Conservation (phyloP, 495 filamentous ascomycete genomes). For the Podospora pseudopauciseta region DNA sequence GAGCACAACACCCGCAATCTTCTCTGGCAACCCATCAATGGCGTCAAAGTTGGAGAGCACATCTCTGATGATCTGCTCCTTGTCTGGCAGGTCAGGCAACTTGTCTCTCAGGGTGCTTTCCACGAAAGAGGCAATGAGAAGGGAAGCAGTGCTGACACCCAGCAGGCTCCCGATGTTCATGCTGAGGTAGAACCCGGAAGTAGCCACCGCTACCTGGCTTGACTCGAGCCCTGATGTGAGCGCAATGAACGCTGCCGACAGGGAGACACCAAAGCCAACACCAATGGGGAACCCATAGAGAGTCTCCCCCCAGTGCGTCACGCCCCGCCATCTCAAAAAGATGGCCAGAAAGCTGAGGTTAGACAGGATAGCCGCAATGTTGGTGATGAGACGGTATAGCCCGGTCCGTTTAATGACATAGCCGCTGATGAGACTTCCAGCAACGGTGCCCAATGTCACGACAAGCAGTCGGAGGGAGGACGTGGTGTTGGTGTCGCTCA, state of each 20-base stretch:
- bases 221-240: slow-evolving; percentile 14
- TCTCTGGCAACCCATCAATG: slow-evolving; percentile 15
- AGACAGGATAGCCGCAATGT: slow-evolving; percentile 3
- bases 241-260: slow-evolving; percentile 21
- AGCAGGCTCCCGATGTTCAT: slow-evolving; percentile 18
- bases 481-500: slow-evolving; percentile 1
- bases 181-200: slow-evolving; percentile 18
- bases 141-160: slow-evolving; percentile 10
- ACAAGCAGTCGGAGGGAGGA: slow-evolving; percentile 9
- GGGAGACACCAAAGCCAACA: slow-evolving; percentile 18
- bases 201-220: slow-evolving; percentile 10
- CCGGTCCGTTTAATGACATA: slow-evolving; percentile 17
- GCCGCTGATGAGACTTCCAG: slow-evolving; percentile 14
- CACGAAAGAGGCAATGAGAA: slow-evolving; percentile 12
- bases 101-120: slow-evolving; percentile 8
- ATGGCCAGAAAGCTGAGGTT: slow-evolving; percentile 14
- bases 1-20: slow-evolving; percentile 10
- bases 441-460: slow-evolving; percentile 15
- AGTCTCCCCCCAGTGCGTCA: slow-evolving; percentile 14
- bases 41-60: slow-evolving; percentile 19
- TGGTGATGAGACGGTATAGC: slow-evolving; percentile 11
- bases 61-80: slow-evolving; percentile 6
- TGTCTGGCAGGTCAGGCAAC: slow-evolving; percentile 4
- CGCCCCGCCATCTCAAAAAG: slow-evolving; percentile 13
- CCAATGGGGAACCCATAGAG: slow-evolving; percentile 21